A percentile compares a stretch with the other conserved stretches of the same genome.
Evolutionary conservation across 1,139 yeast species (phyloP).

Genomic region (Kazachstania sp.): DNA sequence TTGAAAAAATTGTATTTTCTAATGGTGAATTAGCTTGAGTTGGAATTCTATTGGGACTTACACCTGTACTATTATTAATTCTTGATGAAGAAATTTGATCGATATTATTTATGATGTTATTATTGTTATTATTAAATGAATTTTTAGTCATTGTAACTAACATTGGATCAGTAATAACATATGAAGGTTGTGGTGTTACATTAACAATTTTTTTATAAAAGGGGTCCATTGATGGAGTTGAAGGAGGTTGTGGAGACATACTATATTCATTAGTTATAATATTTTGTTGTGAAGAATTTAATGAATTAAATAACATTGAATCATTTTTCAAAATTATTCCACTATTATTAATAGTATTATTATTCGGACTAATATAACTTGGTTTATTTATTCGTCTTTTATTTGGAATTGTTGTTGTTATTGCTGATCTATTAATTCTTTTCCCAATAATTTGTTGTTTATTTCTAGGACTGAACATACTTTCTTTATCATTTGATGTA

Average conservation of each 20-base stretch:
- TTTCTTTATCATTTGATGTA: background rate
- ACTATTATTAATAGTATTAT: background rate
- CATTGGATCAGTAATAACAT: constrained; percentile 9
- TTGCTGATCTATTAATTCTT: background rate
- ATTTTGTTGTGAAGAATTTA: background rate
- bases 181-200: constrained; percentile 14
- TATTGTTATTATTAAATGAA: constrained; percentile 8
- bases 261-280: background rate
- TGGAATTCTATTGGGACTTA: background rate
- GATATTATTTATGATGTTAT: background rate
- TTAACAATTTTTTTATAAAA: constrained; percentile 8
- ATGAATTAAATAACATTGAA: too few relatives aligned
- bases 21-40: constrained; percentile 3
- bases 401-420: background rate
- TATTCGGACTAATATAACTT: constrained; percentile 4
- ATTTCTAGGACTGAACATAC: background rate
- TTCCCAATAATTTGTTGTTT: background rate
- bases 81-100: background rate
- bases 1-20: constrained; percentile 2
- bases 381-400: constrained; percentile 24
- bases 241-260: background rate
- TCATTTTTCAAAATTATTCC: too few relatives aligned
- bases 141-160: constrained; percentile 5
- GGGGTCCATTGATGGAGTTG: background rate
- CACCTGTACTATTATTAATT: background rate